Evolutionary conservation across 306 rosid species (phyloP), one percentile per base, ranked within the genome.

Genomic region (Rosa multiflora): DNA sequence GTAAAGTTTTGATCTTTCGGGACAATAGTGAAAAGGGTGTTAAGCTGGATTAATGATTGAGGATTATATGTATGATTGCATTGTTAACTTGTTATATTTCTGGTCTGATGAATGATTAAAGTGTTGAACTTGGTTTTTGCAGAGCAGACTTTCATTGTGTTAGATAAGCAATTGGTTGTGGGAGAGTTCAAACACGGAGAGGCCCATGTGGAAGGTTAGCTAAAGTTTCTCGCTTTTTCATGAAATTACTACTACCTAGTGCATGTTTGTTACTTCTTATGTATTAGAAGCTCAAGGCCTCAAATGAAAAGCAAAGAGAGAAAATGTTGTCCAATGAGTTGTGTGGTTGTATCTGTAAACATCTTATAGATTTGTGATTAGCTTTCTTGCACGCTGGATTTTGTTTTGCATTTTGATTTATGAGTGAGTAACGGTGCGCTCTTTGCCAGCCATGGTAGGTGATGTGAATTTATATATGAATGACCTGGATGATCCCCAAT

Each of bases 401-500:
- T 10, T 69, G 18, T 67, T 44, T 53, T 56, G 46, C 80, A 35
- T 40, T 75, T 51, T 70, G 51, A 59, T 14, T 46, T 73, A 47
- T 67, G 32, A 53, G 66, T 46, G 72, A 79, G 76, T 88, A 58
- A 83, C 63, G 18, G 8, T 83, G 8, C 76, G 56, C 63, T 67
- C 55, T 53, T 79, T 90, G 85, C 61, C 87, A 94, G 98, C 97
- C 73, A 90, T 92, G 99, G 88, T 88, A 62, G 98, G 99, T 82
- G 99, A 95, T 88, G 99, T 95, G 70, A 95, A 95, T 82, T 77
- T 95, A 21, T 95, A 91, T 84, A 92, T 92, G 94, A 92, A 95
- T 83, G 91, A 92, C 51, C 80, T 79, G 61, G 90, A 95, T 73
- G 83, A 89, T 85, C 88, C 92, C 72, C 89, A 81, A n/a, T 64